These are phyloP conservation scores for Teratosphaeria pseudoeucalypti DNA, from an alignment of 2,329 filamentous ascomycete species.

Conservation along the genomic window DNA sequence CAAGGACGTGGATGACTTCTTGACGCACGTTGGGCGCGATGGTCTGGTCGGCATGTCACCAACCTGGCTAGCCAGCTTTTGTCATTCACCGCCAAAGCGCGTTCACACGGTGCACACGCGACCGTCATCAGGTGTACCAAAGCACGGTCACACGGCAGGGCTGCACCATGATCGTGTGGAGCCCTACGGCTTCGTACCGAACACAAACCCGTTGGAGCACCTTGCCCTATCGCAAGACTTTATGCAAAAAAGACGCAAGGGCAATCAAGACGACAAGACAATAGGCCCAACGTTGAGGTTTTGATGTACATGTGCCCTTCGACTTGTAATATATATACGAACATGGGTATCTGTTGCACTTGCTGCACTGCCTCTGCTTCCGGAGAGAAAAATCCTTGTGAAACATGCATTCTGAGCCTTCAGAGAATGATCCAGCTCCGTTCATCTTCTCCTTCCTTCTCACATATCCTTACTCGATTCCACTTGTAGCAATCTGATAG, in stretches of 20 bases:
- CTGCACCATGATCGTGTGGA: neutral
- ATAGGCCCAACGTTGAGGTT: neutral
- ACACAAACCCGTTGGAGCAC: neutral
- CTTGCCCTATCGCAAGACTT: neutral
- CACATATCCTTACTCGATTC: neutral
- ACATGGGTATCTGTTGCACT: conserved; percentile 10
- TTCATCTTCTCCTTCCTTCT: neutral
- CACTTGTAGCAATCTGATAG: neutral
- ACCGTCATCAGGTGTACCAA: neutral
- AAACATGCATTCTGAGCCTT: neutral
- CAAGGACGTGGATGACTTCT: neutral
- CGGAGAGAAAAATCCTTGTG: neutral
- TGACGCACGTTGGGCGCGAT: neutral
- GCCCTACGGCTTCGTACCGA: neutral
- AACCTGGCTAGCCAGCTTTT: no score
- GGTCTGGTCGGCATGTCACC: no score
- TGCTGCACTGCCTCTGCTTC: neutral
- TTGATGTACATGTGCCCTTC: neutral
- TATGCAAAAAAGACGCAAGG: neutral
- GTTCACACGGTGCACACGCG: no score
- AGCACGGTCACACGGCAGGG: neutral
- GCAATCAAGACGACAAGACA: neutral
- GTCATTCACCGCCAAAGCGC: no score
- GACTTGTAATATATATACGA: conserved; percentile 7
- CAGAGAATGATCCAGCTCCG: neutral